Percentiles rank a stretch among this genome's conserved stretches.
Conservation (phyloP, 192 early-diverging fungal genomes). For the Funneliformis geosporum region DNA sequence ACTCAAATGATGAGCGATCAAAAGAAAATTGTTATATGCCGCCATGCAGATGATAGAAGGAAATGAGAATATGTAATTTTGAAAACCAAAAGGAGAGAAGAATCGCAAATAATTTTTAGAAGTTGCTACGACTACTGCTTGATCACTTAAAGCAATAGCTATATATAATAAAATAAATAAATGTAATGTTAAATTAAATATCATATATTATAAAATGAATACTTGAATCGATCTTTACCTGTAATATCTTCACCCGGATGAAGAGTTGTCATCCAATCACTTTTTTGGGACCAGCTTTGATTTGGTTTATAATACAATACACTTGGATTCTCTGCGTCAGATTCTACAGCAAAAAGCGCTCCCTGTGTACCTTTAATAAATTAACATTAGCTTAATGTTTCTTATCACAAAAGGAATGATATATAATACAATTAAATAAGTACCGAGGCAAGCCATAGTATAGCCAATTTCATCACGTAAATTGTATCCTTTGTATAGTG, state of each 20-base stretch:
- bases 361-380: conserved; percentile 54
- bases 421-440: background rate
- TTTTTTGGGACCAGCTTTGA: conserved; percentile 68
- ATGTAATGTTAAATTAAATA: background rate
- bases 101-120: conserved; percentile 74
- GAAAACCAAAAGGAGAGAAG: conserved; percentile 78
- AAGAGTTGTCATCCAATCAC: conserved; percentile 77
- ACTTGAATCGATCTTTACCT: conserved; percentile 34
- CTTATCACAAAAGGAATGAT: background rate
- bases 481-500: conserved; percentile 71
- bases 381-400: background rate
- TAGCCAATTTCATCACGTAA: conserved; percentile 81
- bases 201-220: background rate
- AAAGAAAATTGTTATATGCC: conserved; percentile 44
- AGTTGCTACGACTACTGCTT: conserved; percentile 72
- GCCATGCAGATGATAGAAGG: conserved; percentile 50
- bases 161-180: conserved; percentile 23
- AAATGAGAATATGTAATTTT: conserved; percentile 70
- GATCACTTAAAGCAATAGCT: conserved; percentile 72
- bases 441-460: conserved; percentile 74
- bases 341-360: conserved; percentile 68
- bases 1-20: conserved; percentile 42
- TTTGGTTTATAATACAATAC: conserved; percentile 72
- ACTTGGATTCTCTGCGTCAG: conserved; percentile 50
- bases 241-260: conserved; percentile 68